Percentiles rank a stretch among this genome's conserved stretches.
phyloP scores from a whole-genome alignment of 2,329 filamentous ascomycete species.

The Leptodontidium sp. region DNA sequence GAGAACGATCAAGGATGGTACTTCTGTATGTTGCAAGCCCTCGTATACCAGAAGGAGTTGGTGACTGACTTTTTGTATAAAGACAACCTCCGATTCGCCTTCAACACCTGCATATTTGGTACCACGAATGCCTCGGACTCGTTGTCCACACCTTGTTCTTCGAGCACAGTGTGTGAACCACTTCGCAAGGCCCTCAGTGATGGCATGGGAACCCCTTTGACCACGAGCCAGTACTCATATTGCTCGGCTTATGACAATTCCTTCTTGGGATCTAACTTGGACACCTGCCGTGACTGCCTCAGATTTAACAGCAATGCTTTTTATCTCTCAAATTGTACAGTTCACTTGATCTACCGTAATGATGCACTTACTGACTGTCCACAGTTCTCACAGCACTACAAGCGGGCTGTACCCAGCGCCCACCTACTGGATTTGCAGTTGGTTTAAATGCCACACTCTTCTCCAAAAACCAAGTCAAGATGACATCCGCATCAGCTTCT shows the following conservation, averaged over 20 bases:
- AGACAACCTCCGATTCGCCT: constrained; percentile 46
- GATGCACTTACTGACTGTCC: background rate
- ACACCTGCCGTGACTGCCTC: constrained; percentile 35
- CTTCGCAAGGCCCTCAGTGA: constrained; percentile 39
- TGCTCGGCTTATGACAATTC: constrained; percentile 38
- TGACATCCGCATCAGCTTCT: constrained; percentile 32
- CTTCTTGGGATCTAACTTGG: constrained; percentile 35
- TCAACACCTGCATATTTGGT: constrained; percentile 42
- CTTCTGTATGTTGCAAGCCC: constrained; percentile 40
- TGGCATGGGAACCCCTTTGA: constrained; percentile 36
- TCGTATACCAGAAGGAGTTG: too few relatives aligned
- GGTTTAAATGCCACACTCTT: constrained; percentile 43
- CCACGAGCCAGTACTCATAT: constrained; percentile 40
- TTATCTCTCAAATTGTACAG: constrained; percentile 41
- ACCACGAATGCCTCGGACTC: constrained; percentile 39
- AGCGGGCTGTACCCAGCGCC: constrained; percentile 42
- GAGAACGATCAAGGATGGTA: constrained; percentile 44
- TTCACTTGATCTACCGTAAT: background rate
- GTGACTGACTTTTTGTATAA: too few relatives aligned
- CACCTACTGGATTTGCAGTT: constrained; percentile 34
- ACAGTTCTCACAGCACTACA: constrained; percentile 42
- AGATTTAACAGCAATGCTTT: constrained; percentile 23
- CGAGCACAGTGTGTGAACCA: constrained; percentile 37
- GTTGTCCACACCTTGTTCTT: constrained; percentile 39
- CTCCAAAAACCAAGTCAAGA: constrained; percentile 35